phyloP scores from a whole-genome alignment of 108 stramenopile species.

The Cyclotella kingstonii region DNA sequence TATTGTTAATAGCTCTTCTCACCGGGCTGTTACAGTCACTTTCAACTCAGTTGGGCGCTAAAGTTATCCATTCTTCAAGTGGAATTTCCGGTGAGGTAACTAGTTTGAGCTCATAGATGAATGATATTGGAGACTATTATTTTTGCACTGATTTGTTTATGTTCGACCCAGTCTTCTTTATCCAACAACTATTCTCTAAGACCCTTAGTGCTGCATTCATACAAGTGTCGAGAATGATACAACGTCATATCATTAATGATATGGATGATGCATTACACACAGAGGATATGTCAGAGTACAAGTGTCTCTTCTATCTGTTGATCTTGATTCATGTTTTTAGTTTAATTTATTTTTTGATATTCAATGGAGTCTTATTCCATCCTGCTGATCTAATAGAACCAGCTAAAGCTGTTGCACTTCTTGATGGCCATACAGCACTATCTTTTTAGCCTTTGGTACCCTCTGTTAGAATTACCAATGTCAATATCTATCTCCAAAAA shows the following conservation, averaged over 20 bases:
- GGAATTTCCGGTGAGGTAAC: not conserved
- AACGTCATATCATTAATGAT: constrained; percentile 41
- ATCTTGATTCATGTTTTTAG: constrained; percentile 55
- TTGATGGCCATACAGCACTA: no score
- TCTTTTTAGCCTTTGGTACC: no score
- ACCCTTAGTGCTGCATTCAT: constrained; percentile 70
- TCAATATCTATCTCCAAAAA: no score
- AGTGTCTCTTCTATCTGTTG: constrained; percentile 71
- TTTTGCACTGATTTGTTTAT: not conserved
- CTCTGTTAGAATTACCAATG: no score
- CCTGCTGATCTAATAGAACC: no score
- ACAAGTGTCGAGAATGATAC: constrained; percentile 70
- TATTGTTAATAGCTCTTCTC: constrained; percentile 64
- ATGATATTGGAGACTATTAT: not conserved
- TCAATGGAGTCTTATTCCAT: constrained; percentile 25
- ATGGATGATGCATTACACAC: no score
- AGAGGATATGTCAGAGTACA: constrained; percentile 52
- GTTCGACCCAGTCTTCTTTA: constrained; percentile 12
- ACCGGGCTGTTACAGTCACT: constrained; percentile 79
- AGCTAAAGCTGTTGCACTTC: no score
- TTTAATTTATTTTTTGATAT: constrained; percentile 79
- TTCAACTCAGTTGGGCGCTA: constrained; percentile 45
- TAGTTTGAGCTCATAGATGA: no score
- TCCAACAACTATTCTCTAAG: constrained; percentile 81
- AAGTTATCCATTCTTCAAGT: not conserved